Base-by-base conservation (phyloP, 2,329 filamentous ascomycete species). In the Tolypocladium inflatum region DNA sequence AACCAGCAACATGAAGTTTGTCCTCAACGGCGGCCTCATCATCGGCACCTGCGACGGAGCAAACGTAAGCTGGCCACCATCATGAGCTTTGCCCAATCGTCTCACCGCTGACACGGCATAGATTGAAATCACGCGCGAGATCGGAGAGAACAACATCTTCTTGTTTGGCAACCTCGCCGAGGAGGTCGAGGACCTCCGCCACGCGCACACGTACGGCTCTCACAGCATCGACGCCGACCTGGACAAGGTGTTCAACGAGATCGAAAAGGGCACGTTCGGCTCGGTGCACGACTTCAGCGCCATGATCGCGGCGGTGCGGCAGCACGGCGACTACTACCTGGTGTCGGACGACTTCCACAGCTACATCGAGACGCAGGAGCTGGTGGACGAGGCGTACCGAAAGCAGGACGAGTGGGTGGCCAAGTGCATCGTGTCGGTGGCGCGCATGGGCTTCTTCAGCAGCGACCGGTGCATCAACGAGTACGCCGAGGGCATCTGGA, bases 1-100 rank as follows among this genome's bases (percentile, higher is more conserved):
- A 62, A 96, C 91, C 15, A 96, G 90, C 69, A 99, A 99, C 84
- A 99, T 99, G 94, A 99, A 99, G 76, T 99, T 99, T 73, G 94
- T 97, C 17, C 81, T 99, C 68, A 99, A 97, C 68, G 94, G 94
- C 63, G 94, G 94, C 63, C 80, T 99, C 61, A 96, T 99, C 68
- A 99, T 99, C 66, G 94, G 94, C 66, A 99, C 94, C 23, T 97
- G 93, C 71, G 94, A 99, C 68, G 94, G 94, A 70, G 94, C 94
- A 62, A 99, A 99, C 70, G 91, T 94, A 80, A 81, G 87, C 79
- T 15, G 48, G 33, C 17, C 35, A 15, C 15, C 2, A 15, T n/a
- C 7, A 2, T 3, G 10, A 17, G 1, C 2, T 26, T 48, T 39
- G 9, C n/a, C 13, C 17, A 19, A 23, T 15, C 13, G 23, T n/a